Conservation (phyloP, 108 stramenopile species). For the Cyclostephanos tholiformis region DNA sequence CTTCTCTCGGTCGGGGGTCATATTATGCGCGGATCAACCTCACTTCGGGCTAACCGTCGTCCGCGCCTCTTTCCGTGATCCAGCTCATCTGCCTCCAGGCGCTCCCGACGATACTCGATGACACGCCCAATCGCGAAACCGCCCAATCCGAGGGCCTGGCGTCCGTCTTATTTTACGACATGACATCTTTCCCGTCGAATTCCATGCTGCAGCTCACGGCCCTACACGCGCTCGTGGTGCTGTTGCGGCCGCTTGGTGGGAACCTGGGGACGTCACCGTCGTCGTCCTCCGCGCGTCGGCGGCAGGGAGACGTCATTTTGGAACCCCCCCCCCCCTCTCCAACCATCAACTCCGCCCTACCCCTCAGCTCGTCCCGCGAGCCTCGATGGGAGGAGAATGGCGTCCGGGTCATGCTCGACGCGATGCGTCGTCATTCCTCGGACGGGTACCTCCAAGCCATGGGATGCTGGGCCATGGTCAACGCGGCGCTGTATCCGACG, state of each 20-base stretch:
- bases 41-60: conserved; percentile 2
- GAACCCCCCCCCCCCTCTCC: too few species aligned
- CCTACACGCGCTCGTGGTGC: conserved; percentile 55
- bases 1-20: too few species aligned
- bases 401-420: conserved; percentile 56
- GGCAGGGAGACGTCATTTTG: too few species aligned
- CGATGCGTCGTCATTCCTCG: conserved; percentile 42
- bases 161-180: conserved; percentile 31
- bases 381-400: conserved; percentile 41
- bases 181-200: conserved; percentile 31
- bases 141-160: conserved; percentile 38
- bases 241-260: conserved; percentile 52
- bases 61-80: neutral
- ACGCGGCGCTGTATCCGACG: conserved; percentile 51
- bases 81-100: conserved; percentile 39
- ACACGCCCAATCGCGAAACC: conserved; percentile 7
- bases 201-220: conserved; percentile 34
- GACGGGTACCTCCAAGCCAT: conserved; percentile 52
- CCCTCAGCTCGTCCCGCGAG: neutral
- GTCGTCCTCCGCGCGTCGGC: too few species aligned
- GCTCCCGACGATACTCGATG: conserved; percentile 36
- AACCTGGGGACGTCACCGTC: conserved; percentile 33
- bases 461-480: conserved; percentile 67
- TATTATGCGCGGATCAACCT: neutral
- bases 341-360: neutral